A percentile compares a stretch with the other conserved stretches of the same genome.
These are phyloP conservation scores for Wickerhamomyces alni DNA, from an alignment of 805 yeast species.

Conservation along the genomic window DNA sequence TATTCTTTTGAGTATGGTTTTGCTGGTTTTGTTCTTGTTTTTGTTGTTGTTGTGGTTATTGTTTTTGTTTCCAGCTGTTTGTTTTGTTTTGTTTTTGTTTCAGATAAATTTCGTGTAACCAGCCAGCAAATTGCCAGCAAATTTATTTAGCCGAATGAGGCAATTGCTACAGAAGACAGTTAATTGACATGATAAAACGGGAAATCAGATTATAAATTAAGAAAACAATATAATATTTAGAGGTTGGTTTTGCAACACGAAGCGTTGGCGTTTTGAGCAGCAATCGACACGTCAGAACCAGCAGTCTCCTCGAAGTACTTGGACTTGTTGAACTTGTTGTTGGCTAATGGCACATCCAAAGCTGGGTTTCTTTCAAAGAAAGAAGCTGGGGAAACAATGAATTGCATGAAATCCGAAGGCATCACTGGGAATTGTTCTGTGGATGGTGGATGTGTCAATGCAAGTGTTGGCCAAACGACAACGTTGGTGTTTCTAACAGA, in stretches of 20 bases:
- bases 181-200: too few species aligned
- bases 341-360: slow-evolving; percentile 68
- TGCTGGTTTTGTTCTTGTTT: too few species aligned
- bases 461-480: slow-evolving; percentile 79
- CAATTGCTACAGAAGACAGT: too few species aligned
- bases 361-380: slow-evolving; percentile 78
- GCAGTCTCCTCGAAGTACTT: slow-evolving; percentile 15
- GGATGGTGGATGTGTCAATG: slow-evolving; percentile 77
- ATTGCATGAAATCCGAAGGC: slow-evolving; percentile 77
- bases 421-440: slow-evolving; percentile 86
- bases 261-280: slow-evolving; percentile 8
- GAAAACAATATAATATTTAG: neutral
- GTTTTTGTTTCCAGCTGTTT: neutral
- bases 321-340: slow-evolving; percentile 56
- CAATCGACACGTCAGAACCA: slow-evolving; percentile 8
- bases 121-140: too few species aligned
- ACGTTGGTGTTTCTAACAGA: slow-evolving; percentile 67
- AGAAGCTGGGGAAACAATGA: slow-evolving; percentile 62
- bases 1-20: too few species aligned
- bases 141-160: too few species aligned
- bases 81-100: neutral
- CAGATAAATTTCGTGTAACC: too few species aligned
- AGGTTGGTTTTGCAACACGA: slow-evolving; percentile 14
- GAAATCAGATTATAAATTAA: too few species aligned
- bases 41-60: neutral